Base-by-base conservation (phyloP, 2,329 filamentous ascomycete genomes). In the Cadophora sp. region DNA sequence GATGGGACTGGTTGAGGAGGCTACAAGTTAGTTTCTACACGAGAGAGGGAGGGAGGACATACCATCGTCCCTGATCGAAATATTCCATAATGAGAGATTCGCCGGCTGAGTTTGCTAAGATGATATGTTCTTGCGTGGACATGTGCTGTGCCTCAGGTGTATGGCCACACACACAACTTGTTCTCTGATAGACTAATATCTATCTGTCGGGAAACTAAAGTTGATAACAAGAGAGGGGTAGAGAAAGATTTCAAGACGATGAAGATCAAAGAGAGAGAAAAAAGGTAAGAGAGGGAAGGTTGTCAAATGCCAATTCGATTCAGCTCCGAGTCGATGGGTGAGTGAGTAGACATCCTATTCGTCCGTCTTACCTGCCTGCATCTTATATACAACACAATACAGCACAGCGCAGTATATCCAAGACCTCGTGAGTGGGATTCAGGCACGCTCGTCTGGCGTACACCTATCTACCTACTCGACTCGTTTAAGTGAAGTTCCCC, bases 41-140 rank as follows among this genome's bases (percentile, higher is more conserved):
- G 8, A 13, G 36, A 39, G 11, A 13, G 36, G 36, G 11, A 39
- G 8, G 36, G 36, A 13, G 13, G n/a, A 20, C 39, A 50, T 66
- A 68, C 68, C 70, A 71, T 67, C 68, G 59, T 43, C 62, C 66
- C 36, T 66, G 62, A 59, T 68, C 65, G 20, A 65, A 62, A 55
- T 36, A 63, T 9, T 62, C 50, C 36, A 41, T 43, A 33, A 66
- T 61, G 27, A 30, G 27, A 43, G 66, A 61, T 13, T 39, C 33
- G 55, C 9, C 33, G 24, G 20, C 47, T 43, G 45, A 50, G 9
- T 30, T n/a, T 53, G 30, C 14, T 14, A 22, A 39, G 18, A 39
- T 1, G n/a, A 39, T 14, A 20, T 56, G 30, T 14, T 39, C 30
- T 36, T 27, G 51, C 30, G 63, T 30, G 11, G 48, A 43, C 48